Evolutionary conservation across 1,284 basidiomycete genomes (phyloP).

Genomic region (Boletus holoroseus): DNA sequence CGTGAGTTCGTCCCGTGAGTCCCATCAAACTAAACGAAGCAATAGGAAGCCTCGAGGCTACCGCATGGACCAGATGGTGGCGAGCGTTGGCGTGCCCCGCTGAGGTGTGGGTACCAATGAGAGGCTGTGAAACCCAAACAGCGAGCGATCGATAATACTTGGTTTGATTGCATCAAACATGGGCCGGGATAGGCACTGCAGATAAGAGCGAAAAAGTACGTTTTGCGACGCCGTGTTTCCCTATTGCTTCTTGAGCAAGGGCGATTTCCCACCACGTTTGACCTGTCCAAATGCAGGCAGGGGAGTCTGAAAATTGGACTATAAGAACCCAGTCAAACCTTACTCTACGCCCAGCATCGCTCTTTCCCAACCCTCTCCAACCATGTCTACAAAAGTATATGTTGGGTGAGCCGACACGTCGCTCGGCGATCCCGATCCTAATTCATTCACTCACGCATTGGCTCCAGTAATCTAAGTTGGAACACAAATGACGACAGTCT

Average conservation of each 20-base stretch:
- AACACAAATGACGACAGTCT: conserved; percentile 85
- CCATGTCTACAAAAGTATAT: conserved; percentile 76
- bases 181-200: not conserved
- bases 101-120: no score
- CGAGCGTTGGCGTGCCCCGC: no score
- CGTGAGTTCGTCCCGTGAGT: not conserved
- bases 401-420: conserved; percentile 64
- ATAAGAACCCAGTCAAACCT: conserved; percentile 31
- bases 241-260: not conserved
- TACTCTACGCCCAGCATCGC: conserved; percentile 12
- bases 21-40: conserved; percentile 4
- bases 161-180: not conserved
- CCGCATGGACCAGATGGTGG: conserved; percentile 4
- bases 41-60: conserved; percentile 15
- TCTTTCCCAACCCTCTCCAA: conserved; percentile 19
- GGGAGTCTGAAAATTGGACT: conserved; percentile 34
- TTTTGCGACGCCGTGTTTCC: no score
- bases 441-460: conserved; percentile 21
- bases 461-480: conserved; percentile 77
- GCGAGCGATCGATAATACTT: not conserved
- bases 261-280: conserved; percentile 11
- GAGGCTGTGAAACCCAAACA: not conserved
- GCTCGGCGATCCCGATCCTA: conserved; percentile 24
- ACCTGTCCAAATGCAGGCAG: conserved; percentile 26
- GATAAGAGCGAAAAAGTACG: conserved; percentile 18